A percentile compares a stretch with the other conserved stretches of the same genome.
Evolutionary conservation across 495 filamentous ascomycete genomes (phyloP).

Genomic region (Cairneyella variabilis): DNA sequence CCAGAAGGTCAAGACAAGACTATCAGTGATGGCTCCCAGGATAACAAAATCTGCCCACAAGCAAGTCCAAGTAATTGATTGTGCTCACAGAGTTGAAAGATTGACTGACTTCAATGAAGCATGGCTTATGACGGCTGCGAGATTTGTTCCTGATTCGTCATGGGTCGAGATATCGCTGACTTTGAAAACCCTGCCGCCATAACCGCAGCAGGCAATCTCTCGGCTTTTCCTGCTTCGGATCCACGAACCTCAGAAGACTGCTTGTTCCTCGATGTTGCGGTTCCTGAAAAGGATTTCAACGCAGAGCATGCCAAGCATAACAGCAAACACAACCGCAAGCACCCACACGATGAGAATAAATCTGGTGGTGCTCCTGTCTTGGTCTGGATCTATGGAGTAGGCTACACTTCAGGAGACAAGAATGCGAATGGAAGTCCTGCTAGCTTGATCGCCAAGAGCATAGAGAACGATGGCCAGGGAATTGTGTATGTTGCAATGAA

Average conservation of each 20-base stretch:
- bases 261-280: conserved; percentile 45
- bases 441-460: conserved; percentile 40
- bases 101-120: background rate
- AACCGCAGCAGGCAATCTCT: background rate
- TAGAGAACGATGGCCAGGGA: conserved; percentile 35
- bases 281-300: conserved; percentile 39
- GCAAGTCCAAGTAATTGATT: background rate
- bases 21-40: background rate
- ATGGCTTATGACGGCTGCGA: background rate
- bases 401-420: conserved; percentile 50
- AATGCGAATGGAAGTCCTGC: conserved; percentile 19
- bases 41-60: background rate
- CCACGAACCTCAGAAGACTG: conserved; percentile 34
- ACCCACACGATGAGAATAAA: background rate
- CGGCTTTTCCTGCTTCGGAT: background rate
- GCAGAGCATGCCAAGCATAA: conserved; percentile 35
- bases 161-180: background rate
- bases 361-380: conserved; percentile 21
- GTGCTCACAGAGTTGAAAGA: background rate
- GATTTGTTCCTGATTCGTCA: background rate
- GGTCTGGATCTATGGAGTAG: conserved; percentile 59
- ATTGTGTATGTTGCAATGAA: conserved; percentile 60
- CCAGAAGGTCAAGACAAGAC: background rate
- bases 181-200: background rate
- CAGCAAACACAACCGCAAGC: background rate